Evolutionary conservation across 768 basidiomycete genomes (phyloP).

Genomic region (Suillus alpinus): DNA sequence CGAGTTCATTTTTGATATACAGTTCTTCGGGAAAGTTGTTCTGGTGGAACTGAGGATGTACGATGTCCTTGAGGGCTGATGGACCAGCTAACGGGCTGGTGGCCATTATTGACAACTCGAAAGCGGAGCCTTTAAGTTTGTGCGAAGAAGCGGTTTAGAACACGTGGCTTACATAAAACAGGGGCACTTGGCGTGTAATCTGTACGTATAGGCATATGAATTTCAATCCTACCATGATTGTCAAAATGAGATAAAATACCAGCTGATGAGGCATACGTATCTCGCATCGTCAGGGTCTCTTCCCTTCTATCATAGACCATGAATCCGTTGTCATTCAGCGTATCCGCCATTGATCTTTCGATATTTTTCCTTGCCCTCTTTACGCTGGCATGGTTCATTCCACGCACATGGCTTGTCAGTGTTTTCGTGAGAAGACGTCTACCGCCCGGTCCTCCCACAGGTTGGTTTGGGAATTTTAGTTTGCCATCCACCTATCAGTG

Average conservation of each 20-base stretch:
- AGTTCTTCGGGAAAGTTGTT: slow-evolving; percentile 82
- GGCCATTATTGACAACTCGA: slow-evolving; percentile 29
- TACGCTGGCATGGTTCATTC: slow-evolving; percentile 9
- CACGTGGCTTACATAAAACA: slow-evolving; percentile 10
- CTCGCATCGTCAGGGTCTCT: not conserved
- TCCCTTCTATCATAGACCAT: not conserved
- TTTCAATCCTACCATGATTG: no score
- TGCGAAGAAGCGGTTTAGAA: not conserved
- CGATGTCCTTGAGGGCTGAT: slow-evolving; percentile 61
- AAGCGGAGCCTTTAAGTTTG: not conserved
- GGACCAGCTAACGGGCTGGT: slow-evolving; percentile 55
- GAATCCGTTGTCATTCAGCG: not conserved
- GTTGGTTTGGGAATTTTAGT: slow-evolving; percentile 32
- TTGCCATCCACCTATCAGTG: slow-evolving; percentile 41
- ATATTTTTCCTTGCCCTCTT: slow-evolving; percentile 6
- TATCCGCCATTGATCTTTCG: not conserved
- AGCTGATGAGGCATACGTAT: not conserved
- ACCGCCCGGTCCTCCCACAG: slow-evolving; percentile 42
- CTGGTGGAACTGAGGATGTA: slow-evolving; percentile 92
- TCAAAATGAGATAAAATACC: not conserved
- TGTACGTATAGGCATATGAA: no score
- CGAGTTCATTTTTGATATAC: slow-evolving; percentile 78
- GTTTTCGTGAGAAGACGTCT: slow-evolving; percentile 12
- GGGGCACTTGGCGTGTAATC: not conserved
- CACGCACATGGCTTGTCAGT: slow-evolving; percentile 8